Percentiles rank a stretch among this genome's conserved stretches.
phyloP scores from a whole-genome alignment of 2,329 filamentous ascomycete species.

The Bipolaris bicolor region DNA sequence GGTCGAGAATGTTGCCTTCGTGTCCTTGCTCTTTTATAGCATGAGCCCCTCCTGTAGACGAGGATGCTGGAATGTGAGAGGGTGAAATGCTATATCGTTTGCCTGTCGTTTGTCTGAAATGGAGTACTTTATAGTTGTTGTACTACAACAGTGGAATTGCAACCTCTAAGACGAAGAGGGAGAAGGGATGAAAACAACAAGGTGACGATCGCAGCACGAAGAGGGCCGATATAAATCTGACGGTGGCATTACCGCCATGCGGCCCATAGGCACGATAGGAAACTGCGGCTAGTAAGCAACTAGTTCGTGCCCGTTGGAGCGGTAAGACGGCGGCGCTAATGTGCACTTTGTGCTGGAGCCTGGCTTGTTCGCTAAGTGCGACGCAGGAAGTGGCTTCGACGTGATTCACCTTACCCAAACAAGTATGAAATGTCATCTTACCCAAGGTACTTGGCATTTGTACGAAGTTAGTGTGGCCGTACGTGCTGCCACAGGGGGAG shows the following conservation, averaged over 20 bases:
- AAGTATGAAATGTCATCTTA: not conserved
- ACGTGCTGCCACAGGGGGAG: not conserved
- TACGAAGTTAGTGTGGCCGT: not conserved
- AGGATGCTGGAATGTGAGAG: not conserved
- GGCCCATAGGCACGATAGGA: slow-evolving; percentile 6
- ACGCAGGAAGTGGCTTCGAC: not conserved
- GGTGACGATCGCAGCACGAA: not conserved
- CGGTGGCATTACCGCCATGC: slow-evolving; percentile 2
- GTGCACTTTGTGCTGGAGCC: not conserved
- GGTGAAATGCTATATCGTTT: not conserved
- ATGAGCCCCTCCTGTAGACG: not conserved
- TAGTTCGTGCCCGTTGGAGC: slow-evolving; percentile 7
- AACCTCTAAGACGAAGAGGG: not conserved
- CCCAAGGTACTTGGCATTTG: not conserved
- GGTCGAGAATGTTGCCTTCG: not conserved
- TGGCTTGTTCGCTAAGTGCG: slow-evolving; percentile 6
- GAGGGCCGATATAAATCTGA: not conserved
- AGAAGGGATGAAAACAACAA: not conserved
- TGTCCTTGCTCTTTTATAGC: not conserved
- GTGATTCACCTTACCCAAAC: slow-evolving; percentile 1
- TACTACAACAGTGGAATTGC: not conserved
- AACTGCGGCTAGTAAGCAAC: slow-evolving; percentile 8
- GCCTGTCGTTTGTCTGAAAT: too few species aligned
- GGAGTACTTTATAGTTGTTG: not conserved
- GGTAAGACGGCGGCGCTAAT: slow-evolving; percentile 15